Base-by-base conservation (phyloP, 2,329 filamentous ascomycete genomes). In the Metarhizium humberi region DNA sequence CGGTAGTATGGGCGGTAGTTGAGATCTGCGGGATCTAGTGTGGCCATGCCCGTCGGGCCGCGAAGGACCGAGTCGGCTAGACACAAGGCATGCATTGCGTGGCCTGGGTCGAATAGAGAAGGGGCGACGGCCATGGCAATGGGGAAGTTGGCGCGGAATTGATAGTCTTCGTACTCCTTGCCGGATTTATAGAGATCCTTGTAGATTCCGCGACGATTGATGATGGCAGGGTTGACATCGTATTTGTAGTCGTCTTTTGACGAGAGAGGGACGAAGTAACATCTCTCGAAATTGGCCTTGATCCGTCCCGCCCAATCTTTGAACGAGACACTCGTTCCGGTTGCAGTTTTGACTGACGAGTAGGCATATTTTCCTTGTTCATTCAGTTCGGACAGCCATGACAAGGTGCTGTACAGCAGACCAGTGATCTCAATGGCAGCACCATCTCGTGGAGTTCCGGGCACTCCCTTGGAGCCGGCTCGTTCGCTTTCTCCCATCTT, bases 401-500 rank as follows among this genome's bases (percentile, higher is more conserved):
- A 78, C 30, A 99, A 76, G 6, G 88, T 86, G 74, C 92, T 97
- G 77, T 96, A 99, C 18, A 94, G 77, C 55, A 99, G 80, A 50
- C 94, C 95, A 1, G 87, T 96, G 67, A 99, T 97, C 70, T 99
- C 94, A 55, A 99, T 82, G 20, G 94, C 91, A 46, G 94, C 91
- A 34, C 94, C 94, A 68, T 99, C 95, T 64, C 95, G 87, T 50
- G 94, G 94, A n/a, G 94, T 99, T 8, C 92, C 94, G 0, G 94
- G 95, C 20, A 96, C 78, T 51, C 94, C 95, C 74, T 96, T 97
- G 66, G 86, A 96, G 56, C 88, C 87, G 16, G 95, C 94, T 58
- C 86, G 88, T 60, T 88, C 84, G 59, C 91, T 96, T 71, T 99
- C 94, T n/a, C 94, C 94, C 94, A 99, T 99, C 80, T 99, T 99